A percentile compares a stretch with the other conserved stretches of the same genome.
Conservation (phyloP, 176 grass and related monocot genomes). For the Paspalum vaginatum region DNA sequence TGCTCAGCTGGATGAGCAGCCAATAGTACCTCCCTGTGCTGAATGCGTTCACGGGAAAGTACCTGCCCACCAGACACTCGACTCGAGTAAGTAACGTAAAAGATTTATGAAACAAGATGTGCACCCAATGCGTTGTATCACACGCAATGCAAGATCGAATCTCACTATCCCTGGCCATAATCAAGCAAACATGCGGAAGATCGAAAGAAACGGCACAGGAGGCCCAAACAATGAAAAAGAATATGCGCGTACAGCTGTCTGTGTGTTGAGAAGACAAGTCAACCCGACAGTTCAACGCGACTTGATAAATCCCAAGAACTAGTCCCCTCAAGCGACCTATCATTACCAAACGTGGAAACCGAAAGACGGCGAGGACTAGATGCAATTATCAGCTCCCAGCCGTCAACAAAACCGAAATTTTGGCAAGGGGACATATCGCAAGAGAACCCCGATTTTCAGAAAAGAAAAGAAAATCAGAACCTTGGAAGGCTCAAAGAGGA, state of each 20-base stretch:
- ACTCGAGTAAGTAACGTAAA: constrained; percentile 25
- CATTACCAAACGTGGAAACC: constrained; percentile 37
- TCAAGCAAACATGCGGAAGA: background rate
- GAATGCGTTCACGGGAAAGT: constrained; percentile 16
- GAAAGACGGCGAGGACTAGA: background rate
- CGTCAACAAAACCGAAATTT: constrained; percentile 32
- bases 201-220: background rate
- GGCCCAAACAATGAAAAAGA: background rate
- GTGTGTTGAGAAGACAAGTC: constrained; percentile 40
- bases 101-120: constrained; percentile 26
- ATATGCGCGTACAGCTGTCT: constrained; percentile 14
- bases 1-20: constrained; percentile 18
- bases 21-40: background rate
- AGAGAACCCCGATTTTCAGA: constrained; percentile 5
- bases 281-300: constrained; percentile 33
- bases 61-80: constrained; percentile 29
- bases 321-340: constrained; percentile 25
- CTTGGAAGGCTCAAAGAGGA: constrained; percentile 26
- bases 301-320: constrained; percentile 39
- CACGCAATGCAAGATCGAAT: constrained; percentile 19
- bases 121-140: background rate
- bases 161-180: background rate
- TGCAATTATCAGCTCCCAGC: constrained; percentile 28
- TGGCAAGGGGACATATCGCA: background rate
- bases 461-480: constrained; percentile 10